Conservation (phyloP, 163 green algal species). For the Prototheca stagnorum region DNA sequence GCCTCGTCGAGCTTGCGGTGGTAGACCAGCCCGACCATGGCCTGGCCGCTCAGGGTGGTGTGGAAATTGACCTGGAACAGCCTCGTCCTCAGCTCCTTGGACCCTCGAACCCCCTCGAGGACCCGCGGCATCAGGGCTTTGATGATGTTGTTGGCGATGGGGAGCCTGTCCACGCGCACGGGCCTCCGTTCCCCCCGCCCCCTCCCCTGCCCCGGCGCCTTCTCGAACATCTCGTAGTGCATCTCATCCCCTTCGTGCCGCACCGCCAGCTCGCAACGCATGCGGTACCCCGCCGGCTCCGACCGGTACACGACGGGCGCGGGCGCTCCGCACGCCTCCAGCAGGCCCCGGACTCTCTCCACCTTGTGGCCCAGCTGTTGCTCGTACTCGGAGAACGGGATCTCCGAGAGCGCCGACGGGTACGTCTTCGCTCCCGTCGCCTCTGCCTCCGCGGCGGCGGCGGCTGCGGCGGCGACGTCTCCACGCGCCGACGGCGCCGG, state of each 20-base stretch:
- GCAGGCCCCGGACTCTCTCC: slow-evolving; percentile 5
- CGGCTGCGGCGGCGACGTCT: too few species aligned
- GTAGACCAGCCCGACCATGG: slow-evolving; percentile 80
- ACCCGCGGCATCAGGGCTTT: slow-evolving; percentile 71
- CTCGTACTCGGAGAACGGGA: slow-evolving; percentile 17
- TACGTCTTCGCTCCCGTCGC: neutral
- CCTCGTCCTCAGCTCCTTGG: slow-evolving; percentile 30
- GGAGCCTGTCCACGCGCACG: slow-evolving; percentile 16
- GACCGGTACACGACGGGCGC: slow-evolving; percentile 16
- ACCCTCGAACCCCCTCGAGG: slow-evolving; percentile 22
- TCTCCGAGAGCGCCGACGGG: slow-evolving; percentile 7
- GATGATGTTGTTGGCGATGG: slow-evolving; percentile 30
- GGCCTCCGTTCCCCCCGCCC: slow-evolving; percentile 2
- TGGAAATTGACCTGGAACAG: slow-evolving; percentile 81
- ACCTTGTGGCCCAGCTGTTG: slow-evolving; percentile 22
- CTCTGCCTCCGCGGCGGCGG: neutral
- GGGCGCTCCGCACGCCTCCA: slow-evolving; percentile 15
- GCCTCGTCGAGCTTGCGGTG: slow-evolving; percentile 58
- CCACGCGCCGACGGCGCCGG: neutral
- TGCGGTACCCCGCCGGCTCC: slow-evolving; percentile 18
- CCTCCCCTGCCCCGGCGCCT: slow-evolving; percentile 9
- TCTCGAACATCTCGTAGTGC: slow-evolving; percentile 50
- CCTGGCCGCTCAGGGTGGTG: slow-evolving; percentile 61
- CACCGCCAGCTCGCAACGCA: slow-evolving; percentile 41
- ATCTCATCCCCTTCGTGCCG: slow-evolving; percentile 36